Conservation (phyloP, 1,284 basidiomycete species). For the Tilletia setariae region DNA sequence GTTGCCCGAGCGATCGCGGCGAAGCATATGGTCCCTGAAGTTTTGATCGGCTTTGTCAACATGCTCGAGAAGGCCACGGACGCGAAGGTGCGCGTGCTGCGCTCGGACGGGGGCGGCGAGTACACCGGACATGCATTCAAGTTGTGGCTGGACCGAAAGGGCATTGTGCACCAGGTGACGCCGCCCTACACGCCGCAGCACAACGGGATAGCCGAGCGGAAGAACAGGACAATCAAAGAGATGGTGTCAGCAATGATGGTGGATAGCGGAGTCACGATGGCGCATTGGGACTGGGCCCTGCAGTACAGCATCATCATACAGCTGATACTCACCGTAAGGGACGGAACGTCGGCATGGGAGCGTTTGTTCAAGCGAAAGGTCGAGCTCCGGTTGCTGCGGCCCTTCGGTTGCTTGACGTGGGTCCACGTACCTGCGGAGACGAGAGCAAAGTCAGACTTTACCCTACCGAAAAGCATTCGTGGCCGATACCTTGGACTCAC, state of each 20-base stretch:
- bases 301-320: too few species aligned
- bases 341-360: background rate
- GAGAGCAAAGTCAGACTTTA: background rate
- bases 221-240: too few species aligned
- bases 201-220: slow-evolving; percentile 52
- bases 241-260: too few species aligned
- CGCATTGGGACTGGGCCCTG: too few species aligned
- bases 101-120: slow-evolving; percentile 54
- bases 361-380: background rate
- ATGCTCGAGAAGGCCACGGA: background rate
- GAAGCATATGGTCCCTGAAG: background rate
- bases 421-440: background rate
- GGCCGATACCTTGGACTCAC: slow-evolving; percentile 9
- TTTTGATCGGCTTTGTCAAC: background rate
- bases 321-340: background rate
- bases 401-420: background rate
- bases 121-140: slow-evolving; percentile 36
- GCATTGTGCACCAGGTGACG: slow-evolving; percentile 51
- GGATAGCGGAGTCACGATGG: too few species aligned
- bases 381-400: background rate
- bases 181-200: slow-evolving; percentile 55
- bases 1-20: background rate
- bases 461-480: background rate
- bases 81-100: slow-evolving; percentile 27
- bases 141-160: too few species aligned